These are phyloP conservation scores for Cutaneotrichosporon cavernicola DNA, from an alignment of 1,284 basidiomycete genomes.

Conservation along the genomic window DNA sequence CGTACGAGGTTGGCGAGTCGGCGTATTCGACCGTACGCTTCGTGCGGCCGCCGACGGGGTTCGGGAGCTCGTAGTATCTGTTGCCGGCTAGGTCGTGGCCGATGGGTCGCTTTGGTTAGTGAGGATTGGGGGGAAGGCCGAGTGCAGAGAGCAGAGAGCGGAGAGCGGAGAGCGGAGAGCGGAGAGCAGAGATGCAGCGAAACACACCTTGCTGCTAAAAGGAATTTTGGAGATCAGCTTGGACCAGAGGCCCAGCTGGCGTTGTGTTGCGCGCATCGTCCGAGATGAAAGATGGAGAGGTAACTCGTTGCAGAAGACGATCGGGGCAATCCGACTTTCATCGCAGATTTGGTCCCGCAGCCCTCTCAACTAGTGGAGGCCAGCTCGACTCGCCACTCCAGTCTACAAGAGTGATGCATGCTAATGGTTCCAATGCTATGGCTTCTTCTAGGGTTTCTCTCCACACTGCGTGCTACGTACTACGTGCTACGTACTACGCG, in stretches of 20 bases:
- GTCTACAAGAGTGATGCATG: conserved; percentile 25
- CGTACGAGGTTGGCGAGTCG: conserved; percentile 23
- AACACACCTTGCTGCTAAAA: not conserved
- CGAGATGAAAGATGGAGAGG: not conserved
- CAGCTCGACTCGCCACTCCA: not conserved
- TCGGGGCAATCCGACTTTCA: not conserved
- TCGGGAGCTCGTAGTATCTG: conserved; percentile 36
- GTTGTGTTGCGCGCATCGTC: not conserved
- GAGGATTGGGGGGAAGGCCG: not conserved
- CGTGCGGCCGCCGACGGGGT: conserved; percentile 30
- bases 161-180: not conserved
- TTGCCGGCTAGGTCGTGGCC: conserved; percentile 34
- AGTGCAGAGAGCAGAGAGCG: not conserved
- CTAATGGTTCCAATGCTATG: conserved; percentile 7
- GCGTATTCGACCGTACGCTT: conserved; percentile 39
- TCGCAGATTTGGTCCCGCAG: no score
- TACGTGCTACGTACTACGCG: no score
- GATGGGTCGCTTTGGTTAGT: conserved; percentile 18
- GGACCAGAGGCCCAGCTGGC: conserved; percentile 1
- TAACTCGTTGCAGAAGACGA: not conserved
- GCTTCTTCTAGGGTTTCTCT: not conserved
- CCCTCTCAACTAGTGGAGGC: no score
- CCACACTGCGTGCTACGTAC: no score
- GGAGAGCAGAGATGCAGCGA: not conserved
- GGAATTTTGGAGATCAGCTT: not conserved